A percentile compares a stretch with the other conserved stretches of the same genome.
phyloP scores from a whole-genome alignment of 2,329 filamentous ascomycete genomes.

The Fusarium sp. region DNA sequence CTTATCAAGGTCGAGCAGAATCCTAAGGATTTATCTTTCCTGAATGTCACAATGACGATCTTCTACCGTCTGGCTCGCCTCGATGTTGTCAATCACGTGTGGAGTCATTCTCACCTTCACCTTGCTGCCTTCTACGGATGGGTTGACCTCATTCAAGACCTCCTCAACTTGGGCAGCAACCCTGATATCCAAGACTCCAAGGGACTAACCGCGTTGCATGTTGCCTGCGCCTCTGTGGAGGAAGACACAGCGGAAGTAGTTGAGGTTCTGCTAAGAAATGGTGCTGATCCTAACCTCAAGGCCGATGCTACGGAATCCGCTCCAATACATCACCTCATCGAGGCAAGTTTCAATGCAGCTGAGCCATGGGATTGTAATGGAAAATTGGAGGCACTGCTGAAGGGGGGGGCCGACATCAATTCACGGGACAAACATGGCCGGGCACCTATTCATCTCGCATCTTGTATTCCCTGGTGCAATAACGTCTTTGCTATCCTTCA shows the following conservation, averaged over 20 bases:
- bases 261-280: background rate
- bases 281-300: background rate
- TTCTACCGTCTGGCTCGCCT: background rate
- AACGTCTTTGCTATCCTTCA: background rate
- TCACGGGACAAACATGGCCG: fast-evolving
- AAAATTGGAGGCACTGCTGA: background rate
- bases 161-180: background rate
- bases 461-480: background rate
- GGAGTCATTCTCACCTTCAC: background rate
- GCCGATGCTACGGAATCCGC: background rate
- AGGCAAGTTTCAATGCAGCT: fast-evolving
- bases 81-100: background rate
- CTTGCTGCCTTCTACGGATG: background rate
- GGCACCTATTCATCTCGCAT: background rate
- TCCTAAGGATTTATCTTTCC: fast-evolving
- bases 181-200: background rate
- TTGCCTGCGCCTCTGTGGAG: background rate
- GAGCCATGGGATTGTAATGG: background rate
- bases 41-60: background rate
- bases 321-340: background rate
- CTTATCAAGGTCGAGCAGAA: background rate
- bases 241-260: background rate
- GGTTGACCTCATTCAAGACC: background rate
- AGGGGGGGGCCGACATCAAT: background rate
- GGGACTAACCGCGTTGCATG: background rate